A percentile compares a stretch with the other conserved stretches of the same genome.
Conservation (phyloP, 2,329 filamentous ascomycete species). For the Colletotrichum sp. region DNA sequence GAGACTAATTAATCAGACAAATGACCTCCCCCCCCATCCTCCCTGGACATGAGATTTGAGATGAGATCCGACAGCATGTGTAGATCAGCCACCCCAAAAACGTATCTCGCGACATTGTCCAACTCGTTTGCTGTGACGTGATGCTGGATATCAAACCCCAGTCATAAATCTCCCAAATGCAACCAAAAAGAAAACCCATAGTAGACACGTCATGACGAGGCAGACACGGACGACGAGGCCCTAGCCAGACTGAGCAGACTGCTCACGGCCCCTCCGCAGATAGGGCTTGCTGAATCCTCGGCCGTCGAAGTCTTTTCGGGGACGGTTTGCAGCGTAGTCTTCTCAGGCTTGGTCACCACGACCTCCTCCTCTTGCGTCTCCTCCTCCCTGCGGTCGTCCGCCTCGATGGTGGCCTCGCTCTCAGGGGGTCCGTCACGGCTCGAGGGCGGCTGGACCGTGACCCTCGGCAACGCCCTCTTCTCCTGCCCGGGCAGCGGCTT, state of each 20-base stretch:
- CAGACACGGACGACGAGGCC: slow-evolving; percentile 11
- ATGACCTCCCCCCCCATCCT: background rate
- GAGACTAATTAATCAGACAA: background rate
- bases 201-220: slow-evolving; percentile 1
- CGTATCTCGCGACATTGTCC: background rate
- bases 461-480: slow-evolving; percentile 20
- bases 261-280: slow-evolving; percentile 55
- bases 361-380: slow-evolving; percentile 11
- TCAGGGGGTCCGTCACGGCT: slow-evolving; percentile 20
- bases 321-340: slow-evolving; percentile 21
- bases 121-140: background rate
- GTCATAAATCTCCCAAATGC: background rate
- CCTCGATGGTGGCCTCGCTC: slow-evolving; percentile 20
- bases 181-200: background rate
- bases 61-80: background rate
- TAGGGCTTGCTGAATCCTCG: slow-evolving; percentile 45
- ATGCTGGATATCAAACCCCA: background rate
- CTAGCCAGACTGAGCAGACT: slow-evolving; percentile 55
- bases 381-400: slow-evolving; percentile 1
- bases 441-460: slow-evolving; percentile 22
- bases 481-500: slow-evolving; percentile 30
- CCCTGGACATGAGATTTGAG: background rate
- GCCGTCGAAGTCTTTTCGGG: slow-evolving; percentile 1
- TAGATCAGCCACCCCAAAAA: background rate
- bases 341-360: slow-evolving; percentile 19